A percentile compares a stretch with the other conserved stretches of the same genome.
These are phyloP conservation scores for Diaporthe citri DNA, from an alignment of 2,329 filamentous ascomycete genomes.

Conservation along the genomic window DNA sequence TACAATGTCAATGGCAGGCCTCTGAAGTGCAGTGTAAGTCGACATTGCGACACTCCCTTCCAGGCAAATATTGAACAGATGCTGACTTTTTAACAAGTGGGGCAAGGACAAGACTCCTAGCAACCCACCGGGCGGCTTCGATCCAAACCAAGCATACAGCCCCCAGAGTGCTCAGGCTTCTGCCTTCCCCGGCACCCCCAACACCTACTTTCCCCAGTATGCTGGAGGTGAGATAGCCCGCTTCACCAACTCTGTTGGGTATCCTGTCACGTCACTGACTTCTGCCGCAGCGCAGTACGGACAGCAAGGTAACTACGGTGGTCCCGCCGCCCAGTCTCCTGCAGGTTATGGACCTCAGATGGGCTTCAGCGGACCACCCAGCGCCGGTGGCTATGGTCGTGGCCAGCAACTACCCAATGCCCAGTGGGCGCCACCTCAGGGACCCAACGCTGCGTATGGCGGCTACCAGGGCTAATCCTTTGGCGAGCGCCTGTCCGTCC, in stretches of 20 bases:
- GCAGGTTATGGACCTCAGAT: conserved; percentile 76
- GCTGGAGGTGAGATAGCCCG: conserved; percentile 69
- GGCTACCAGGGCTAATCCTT: conserved; percentile 70
- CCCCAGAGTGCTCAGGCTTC: conserved; percentile 81
- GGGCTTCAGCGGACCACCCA: conserved; percentile 78
- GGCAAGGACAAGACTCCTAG: conserved; percentile 94
- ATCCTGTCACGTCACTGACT: conserved; percentile 66
- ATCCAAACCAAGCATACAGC: conserved; percentile 80
- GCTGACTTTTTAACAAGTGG: conserved; percentile 73
- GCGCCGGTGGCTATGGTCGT: conserved; percentile 87
- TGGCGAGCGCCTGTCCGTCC: neutral
- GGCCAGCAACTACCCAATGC: conserved; percentile 72
- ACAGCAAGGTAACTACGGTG: conserved; percentile 76
- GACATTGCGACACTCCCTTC: conserved; percentile 1
- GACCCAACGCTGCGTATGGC: conserved; percentile 72
- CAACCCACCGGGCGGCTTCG: conserved; percentile 77
- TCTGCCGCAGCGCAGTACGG: conserved; percentile 66
- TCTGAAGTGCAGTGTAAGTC: conserved; percentile 96
- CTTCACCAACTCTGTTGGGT: neutral
- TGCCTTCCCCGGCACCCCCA: conserved; percentile 82
- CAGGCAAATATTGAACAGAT: conserved; percentile 46
- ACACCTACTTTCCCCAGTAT: conserved; percentile 93
- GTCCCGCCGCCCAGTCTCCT: conserved; percentile 70
- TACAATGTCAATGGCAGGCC: conserved; percentile 98
- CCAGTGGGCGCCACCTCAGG: conserved; percentile 64